A percentile compares a stretch with the other conserved stretches of the same genome.
Evolutionary conservation across 2,329 filamentous ascomycete genomes (phyloP).

Genomic region (Tolypocladium ovalisporum): DNA sequence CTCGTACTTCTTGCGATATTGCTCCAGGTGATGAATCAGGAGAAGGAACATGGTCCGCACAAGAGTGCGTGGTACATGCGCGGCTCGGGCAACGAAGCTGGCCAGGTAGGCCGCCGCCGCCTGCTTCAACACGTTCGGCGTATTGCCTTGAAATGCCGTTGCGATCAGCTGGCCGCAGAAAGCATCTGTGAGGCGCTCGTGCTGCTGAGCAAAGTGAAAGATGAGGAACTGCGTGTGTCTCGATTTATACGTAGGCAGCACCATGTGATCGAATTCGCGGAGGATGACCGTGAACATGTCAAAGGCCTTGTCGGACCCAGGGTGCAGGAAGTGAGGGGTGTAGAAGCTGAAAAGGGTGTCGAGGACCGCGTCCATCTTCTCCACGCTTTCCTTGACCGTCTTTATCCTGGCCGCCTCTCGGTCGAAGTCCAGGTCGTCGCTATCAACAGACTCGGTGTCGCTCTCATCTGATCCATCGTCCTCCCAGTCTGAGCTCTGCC

Average conservation of each 20-base stretch:
- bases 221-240: slow-evolving; percentile 91
- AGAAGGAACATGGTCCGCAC: slow-evolving; percentile 77
- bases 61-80: slow-evolving; percentile 62
- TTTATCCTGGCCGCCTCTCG: slow-evolving; percentile 54
- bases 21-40: slow-evolving; percentile 66
- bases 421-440: slow-evolving; percentile 57
- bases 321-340: slow-evolving; percentile 57
- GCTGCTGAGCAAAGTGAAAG: slow-evolving; percentile 87
- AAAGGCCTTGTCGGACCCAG: slow-evolving; percentile 57
- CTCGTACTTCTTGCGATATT: slow-evolving; percentile 63
- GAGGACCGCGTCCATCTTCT: slow-evolving; percentile 85
- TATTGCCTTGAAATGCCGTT: slow-evolving; percentile 43
- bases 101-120: slow-evolving; percentile 86
- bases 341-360: slow-evolving; percentile 83
- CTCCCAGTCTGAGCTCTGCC: slow-evolving; percentile 24
- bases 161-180: slow-evolving; percentile 65
- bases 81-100: slow-evolving; percentile 86
- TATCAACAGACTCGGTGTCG: slow-evolving; percentile 60
- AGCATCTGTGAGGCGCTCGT: slow-evolving; percentile 65
- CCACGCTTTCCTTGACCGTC: slow-evolving; percentile 67
- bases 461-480: slow-evolving; percentile 50
- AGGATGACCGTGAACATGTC: slow-evolving; percentile 70
- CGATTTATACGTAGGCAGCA: slow-evolving; percentile 83
- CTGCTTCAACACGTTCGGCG: slow-evolving; percentile 65
- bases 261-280: slow-evolving; percentile 75